Evolutionary conservation across 148 eudicot genomes (phyloP).

Genomic region (Heliosperma pusillum): DNA sequence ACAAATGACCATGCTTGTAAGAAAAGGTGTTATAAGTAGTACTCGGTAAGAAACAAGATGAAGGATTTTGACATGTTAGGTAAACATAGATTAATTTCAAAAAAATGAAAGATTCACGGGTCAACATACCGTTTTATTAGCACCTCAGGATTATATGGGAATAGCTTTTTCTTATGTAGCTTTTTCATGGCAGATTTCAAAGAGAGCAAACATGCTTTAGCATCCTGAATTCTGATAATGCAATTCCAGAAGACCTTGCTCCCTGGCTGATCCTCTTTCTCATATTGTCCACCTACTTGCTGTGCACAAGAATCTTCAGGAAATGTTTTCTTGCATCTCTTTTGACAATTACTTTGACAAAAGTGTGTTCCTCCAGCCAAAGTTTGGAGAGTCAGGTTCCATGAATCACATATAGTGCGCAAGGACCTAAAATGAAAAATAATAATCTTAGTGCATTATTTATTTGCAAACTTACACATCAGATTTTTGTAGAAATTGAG

Average conservation of each 20-base stretch:
- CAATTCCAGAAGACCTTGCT: slow-evolving; percentile 20
- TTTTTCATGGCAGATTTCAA: slow-evolving; percentile 51
- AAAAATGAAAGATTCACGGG: background rate
- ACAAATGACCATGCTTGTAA: too few relatives aligned
- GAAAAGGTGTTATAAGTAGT: too few relatives aligned
- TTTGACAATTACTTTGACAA: slow-evolving; percentile 14
- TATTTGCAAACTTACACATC: background rate
- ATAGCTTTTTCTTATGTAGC: slow-evolving; percentile 60
- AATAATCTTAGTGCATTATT: background rate
- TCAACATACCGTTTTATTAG: slow-evolving; percentile 64
- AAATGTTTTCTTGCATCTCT: slow-evolving; percentile 39
- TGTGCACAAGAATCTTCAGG: slow-evolving; percentile 25
- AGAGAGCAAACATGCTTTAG: slow-evolving; percentile 60
- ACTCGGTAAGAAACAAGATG: too few relatives aligned
- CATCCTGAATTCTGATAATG: slow-evolving; percentile 40
- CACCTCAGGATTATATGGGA: slow-evolving; percentile 87
- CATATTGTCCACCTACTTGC: slow-evolving; percentile 20
- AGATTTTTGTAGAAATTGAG: background rate
- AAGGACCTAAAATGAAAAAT: slow-evolving; percentile 45
- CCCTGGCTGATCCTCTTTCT: slow-evolving; percentile 19
- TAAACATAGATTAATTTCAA: background rate
- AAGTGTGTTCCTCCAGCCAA: slow-evolving; percentile 23
- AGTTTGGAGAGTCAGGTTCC: slow-evolving; percentile 50
- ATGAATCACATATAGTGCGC: slow-evolving; percentile 67
- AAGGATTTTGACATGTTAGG: too few relatives aligned